phyloP scores from a whole-genome alignment of 768 basidiomycete species.

The Mycena indigotica region DNA sequence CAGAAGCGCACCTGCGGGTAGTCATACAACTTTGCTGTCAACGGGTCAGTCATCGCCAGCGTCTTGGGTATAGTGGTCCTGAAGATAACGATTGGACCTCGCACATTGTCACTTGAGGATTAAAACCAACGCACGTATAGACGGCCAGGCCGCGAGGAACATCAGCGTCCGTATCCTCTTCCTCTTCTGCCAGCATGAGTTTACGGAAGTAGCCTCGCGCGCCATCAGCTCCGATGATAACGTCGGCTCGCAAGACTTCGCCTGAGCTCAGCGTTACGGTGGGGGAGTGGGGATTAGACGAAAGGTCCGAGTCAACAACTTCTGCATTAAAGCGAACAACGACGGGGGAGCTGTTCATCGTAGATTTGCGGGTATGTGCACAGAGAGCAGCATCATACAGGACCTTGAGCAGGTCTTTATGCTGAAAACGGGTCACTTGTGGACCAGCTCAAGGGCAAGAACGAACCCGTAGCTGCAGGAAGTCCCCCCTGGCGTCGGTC shows the following conservation, averaged over 20 bases:
- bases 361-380: neutral
- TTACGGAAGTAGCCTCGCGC: conserved; percentile 4
- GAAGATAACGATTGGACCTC: neutral
- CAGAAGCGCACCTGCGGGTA: neutral
- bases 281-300: neutral
- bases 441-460: neutral
- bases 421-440: neutral
- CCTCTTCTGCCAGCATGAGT: neutral
- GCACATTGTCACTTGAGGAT: neutral
- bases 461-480: conserved; percentile 14
- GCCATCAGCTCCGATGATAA: conserved; percentile 15
- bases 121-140: conserved; percentile 1
- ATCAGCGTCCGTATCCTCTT: neutral
- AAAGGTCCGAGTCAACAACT: neutral
- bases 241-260: conserved; percentile 1
- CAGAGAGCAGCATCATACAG: conserved; percentile 4
- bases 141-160: conserved; percentile 1
- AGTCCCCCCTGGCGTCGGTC: conserved; percentile 14
- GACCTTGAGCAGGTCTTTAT: conserved; percentile 12
- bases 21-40: neutral
- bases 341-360: neutral
- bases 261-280: conserved; percentile 4
- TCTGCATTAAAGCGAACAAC: conserved; percentile 6
- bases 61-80: neutral
- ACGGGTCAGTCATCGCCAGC: neutral